Evolutionary conservation across 805 yeast genomes (phyloP).

Genomic region (Hanseniaspora clermontiae): DNA sequence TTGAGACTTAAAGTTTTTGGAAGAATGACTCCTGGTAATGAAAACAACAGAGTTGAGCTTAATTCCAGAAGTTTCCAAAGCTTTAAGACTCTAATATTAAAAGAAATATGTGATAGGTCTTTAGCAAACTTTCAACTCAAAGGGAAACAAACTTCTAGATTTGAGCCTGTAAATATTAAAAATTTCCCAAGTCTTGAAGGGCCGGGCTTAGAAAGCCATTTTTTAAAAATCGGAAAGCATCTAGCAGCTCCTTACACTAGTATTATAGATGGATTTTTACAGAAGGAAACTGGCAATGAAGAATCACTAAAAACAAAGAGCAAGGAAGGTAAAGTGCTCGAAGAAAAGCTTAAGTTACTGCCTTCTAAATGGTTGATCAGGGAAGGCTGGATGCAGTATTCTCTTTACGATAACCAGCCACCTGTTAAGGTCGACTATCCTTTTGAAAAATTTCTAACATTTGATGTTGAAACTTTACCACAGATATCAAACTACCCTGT

Average conservation of each 20-base stretch:
- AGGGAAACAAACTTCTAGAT: constrained; percentile 57
- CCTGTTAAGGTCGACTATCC: constrained; percentile 60
- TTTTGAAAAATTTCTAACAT: constrained; percentile 55
- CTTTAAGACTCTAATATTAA: not conserved
- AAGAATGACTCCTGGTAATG: constrained; percentile 16
- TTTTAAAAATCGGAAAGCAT: constrained; percentile 50
- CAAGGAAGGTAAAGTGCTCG: constrained; percentile 31
- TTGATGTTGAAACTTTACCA: constrained; percentile 83
- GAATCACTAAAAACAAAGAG: constrained; percentile 24
- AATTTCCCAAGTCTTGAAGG: constrained; percentile 68
- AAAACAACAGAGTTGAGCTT: constrained; percentile 16
- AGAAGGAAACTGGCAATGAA: not conserved
- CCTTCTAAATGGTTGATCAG: constrained; percentile 41
- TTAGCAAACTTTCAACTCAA: constrained; percentile 51
- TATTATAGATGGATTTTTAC: not conserved
- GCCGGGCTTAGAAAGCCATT: constrained; percentile 66
- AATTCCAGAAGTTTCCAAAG: constrained; percentile 28
- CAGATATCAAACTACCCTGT: constrained; percentile 62
- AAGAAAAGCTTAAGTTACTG: constrained; percentile 29
- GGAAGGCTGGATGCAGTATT: constrained; percentile 75
- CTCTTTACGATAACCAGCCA: constrained; percentile 30
- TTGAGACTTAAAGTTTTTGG: constrained; percentile 49
- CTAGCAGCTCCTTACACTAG: constrained; percentile 44
- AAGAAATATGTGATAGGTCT: constrained; percentile 45
- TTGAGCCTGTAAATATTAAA: constrained; percentile 43